phyloP scores from a whole-genome alignment of 2,329 filamentous ascomycete species.

The Aspergillus sp. region DNA sequence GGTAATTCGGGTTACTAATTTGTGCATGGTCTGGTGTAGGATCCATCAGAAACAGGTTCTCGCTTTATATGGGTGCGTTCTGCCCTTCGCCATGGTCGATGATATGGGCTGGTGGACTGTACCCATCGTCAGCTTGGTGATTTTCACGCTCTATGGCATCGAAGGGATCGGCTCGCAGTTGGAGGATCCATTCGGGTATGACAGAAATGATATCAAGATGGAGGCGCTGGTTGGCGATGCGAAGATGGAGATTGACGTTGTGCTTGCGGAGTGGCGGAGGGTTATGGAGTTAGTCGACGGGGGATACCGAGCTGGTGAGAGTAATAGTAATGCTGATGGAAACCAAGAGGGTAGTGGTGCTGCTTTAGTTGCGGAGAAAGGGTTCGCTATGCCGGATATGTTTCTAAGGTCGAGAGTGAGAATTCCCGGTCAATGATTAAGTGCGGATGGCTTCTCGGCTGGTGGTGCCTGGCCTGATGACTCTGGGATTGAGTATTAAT shows the following conservation, averaged over 20 bases:
- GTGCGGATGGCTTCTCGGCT: background rate
- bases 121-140: conserved; percentile 58
- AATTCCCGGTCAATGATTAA: background rate
- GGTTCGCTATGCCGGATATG: conserved; percentile 30
- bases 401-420: conserved; percentile 26
- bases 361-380: background rate
- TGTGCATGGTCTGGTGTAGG: conserved; percentile 24
- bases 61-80: conserved; percentile 58
- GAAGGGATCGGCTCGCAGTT: conserved; percentile 64
- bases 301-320: background rate
- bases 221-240: conserved; percentile 64
- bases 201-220: conserved; percentile 68
- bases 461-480: no score
- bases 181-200: conserved; percentile 67
- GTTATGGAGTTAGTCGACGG: conserved; percentile 21
- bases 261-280: conserved; percentile 59
- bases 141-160: conserved; percentile 65
- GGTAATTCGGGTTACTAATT: background rate
- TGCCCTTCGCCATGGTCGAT: conserved; percentile 64
- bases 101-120: conserved; percentile 65
- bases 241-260: conserved; percentile 56
- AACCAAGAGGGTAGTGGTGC: background rate
- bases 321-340: background rate
- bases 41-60: conserved; percentile 67
- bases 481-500: background rate